phyloP scores from a whole-genome alignment of 129 eudicot genomes.

The Centella asiatica region DNA sequence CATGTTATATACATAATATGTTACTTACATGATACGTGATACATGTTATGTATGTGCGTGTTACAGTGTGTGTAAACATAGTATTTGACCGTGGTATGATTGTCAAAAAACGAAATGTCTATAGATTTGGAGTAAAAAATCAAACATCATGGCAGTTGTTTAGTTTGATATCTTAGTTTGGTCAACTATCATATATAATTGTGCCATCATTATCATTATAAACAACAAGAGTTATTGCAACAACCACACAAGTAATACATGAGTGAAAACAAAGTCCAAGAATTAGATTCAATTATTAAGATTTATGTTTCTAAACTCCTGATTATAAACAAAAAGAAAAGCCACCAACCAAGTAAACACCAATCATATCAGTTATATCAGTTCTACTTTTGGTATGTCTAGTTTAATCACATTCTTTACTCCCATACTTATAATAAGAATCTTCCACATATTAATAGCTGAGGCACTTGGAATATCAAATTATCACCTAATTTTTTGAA shows the following conservation, averaged over 20 bases:
- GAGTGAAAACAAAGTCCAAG: constrained; percentile 11
- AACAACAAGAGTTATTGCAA: constrained; percentile 14
- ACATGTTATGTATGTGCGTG: too few species aligned
- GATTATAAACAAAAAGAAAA: constrained; percentile 19
- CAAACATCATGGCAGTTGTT: not conserved
- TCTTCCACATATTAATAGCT: too few species aligned
- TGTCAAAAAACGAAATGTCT: not conserved
- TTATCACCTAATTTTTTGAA: not conserved
- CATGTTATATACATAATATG: too few species aligned
- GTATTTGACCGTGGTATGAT: not conserved
- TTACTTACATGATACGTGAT: too few species aligned
- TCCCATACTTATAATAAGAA: too few species aligned
- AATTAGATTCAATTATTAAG: constrained; percentile 30
- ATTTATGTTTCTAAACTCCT: constrained; percentile 23
- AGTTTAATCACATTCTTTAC: constrained; percentile 17
- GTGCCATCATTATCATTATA: constrained; percentile 4
- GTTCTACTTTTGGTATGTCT: not conserved
- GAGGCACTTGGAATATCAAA: constrained; percentile 4
- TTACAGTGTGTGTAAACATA: not conserved
- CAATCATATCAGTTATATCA: constrained; percentile 14
- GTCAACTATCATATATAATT: not conserved
- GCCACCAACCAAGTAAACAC: not conserved
- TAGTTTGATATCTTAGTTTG: constrained; percentile 2
- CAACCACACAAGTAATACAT: constrained; percentile 9
- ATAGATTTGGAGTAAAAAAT: not conserved